Base-by-base conservation (phyloP, 768 basidiomycete species). In the Kwoniella sp. region DNA sequence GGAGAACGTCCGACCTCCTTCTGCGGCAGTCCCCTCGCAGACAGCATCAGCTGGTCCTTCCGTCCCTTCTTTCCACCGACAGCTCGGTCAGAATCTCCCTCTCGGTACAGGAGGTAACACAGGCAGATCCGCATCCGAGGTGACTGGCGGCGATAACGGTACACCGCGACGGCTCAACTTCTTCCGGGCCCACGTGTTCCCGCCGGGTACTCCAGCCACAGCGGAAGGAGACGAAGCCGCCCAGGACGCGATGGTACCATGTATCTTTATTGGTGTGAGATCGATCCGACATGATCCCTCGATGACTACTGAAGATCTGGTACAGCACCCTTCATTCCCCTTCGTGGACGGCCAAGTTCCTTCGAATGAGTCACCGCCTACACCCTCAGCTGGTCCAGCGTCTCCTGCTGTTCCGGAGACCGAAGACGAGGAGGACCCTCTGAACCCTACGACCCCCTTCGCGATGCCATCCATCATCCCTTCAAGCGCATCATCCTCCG, bases 161-260 rank as follows among this genome's bases (percentile, higher is more conserved):
- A 48, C 53, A 25, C 72, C 73, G 6, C 54, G 71, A 21, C 50
- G 64, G 29, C 65, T 75, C 21, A 75, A 75, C 60, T 75, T 75
- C 40, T 75, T 75, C 73, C 64, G 73, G 15, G 73, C 73, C 12
- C 73, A 75, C 37, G 24, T 75, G 24, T 75, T 75, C 62, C 69
- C 73, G 22, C 7, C 64, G 3, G 15, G 5, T 15, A 49, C 2
- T 21, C 58, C 33, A 21, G 46, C 36, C 24, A 52, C 5, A 13
- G 36, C 22, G 56, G 50, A 44, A 52, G 61, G 63, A 1, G 65
- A 67, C 36, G 65, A 3, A 19, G 40, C 8, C 7, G 40, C 40
- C 3, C 40, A 62, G 10, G 52, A 72, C 22, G 57, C 68, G 2
- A 62, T 75, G 26, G 67, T 75, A 21, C 73, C 73, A 1, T 75